A percentile compares a stretch with the other conserved stretches of the same genome.
Conservation (phyloP, 1,139 yeast genomes). For the Meyerozyma carpophila region DNA sequence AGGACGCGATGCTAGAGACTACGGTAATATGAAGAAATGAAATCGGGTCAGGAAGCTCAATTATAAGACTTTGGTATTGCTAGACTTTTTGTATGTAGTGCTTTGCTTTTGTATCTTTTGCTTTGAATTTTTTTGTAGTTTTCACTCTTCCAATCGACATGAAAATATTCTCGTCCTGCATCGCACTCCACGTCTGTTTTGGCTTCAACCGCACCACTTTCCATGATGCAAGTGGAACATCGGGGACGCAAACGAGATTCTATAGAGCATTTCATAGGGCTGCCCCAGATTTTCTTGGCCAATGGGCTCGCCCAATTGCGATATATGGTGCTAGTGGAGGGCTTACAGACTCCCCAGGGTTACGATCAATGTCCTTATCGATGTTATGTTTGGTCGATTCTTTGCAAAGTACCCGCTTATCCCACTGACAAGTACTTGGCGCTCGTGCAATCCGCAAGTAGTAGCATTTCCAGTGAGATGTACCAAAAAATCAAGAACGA, state of each 20-base stretch:
- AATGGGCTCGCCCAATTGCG: conserved; percentile 76
- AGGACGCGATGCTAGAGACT: neutral
- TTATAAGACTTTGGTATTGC: neutral
- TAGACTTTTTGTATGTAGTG: neutral
- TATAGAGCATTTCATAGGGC: conserved; percentile 57
- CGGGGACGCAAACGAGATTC: conserved; percentile 55
- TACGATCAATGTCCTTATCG: conserved; percentile 61
- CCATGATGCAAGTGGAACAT: neutral
- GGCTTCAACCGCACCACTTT: neutral
- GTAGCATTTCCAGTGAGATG: conserved; percentile 34
- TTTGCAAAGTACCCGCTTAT: conserved; percentile 59
- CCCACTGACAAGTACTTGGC: conserved; percentile 49
- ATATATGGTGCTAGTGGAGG: conserved; percentile 74
- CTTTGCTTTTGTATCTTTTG: neutral
- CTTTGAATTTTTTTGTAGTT: too few relatives aligned
- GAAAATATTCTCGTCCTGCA: neutral
- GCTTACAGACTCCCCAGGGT: conserved; percentile 50
- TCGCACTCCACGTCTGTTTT: neutral
- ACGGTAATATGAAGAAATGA: neutral
- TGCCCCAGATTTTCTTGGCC: conserved; percentile 58
- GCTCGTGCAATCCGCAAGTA: conserved; percentile 54
- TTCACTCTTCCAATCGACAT: too few relatives aligned
- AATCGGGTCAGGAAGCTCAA: neutral
- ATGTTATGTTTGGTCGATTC: conserved; percentile 76
- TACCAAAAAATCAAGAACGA: conserved; percentile 78